phyloP scores from a whole-genome alignment of 192 early-diverging fungal species.

The Linnemannia schmuckeri region DNA sequence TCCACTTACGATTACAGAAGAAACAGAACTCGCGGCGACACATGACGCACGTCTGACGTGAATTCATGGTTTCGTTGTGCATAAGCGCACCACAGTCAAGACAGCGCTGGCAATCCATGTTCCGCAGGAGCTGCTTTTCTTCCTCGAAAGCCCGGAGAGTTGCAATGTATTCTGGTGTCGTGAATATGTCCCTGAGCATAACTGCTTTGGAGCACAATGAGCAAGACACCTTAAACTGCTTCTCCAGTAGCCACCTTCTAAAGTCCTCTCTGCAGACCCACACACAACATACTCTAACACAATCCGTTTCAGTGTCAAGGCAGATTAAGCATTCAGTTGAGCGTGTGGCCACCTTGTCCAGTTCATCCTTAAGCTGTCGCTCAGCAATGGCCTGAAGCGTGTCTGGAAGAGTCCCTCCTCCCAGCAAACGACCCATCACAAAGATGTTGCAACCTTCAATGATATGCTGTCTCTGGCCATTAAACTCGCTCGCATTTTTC shows the following conservation, averaged over 20 bases:
- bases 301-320: conserved; percentile 21
- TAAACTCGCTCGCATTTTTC: conserved; percentile 12
- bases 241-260: conserved; percentile 24
- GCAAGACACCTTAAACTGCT: conserved; percentile 36
- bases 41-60: conserved; percentile 22
- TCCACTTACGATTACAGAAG: conserved; percentile 42
- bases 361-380: conserved; percentile 25
- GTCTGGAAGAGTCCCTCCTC: conserved; percentile 13
- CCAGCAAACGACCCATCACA: conserved; percentile 31
- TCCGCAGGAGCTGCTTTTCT: conserved; percentile 20
- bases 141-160: conserved; percentile 32
- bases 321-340: conserved; percentile 29
- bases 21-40: conserved; percentile 34
- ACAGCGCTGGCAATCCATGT: conserved; percentile 41
- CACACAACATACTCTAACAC: conserved; percentile 19
- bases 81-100: conserved; percentile 26
- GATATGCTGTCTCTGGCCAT: not conserved
- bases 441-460: conserved; percentile 29
- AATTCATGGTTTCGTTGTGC: conserved; percentile 33
- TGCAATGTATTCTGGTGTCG: conserved; percentile 32
- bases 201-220: conserved; percentile 33
- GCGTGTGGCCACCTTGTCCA: not conserved
- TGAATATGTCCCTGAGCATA: conserved; percentile 27
- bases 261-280: conserved; percentile 40
- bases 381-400: conserved; percentile 29